phyloP scores from a whole-genome alignment of 805 yeast species.

The Teunomyces pallodes region DNA sequence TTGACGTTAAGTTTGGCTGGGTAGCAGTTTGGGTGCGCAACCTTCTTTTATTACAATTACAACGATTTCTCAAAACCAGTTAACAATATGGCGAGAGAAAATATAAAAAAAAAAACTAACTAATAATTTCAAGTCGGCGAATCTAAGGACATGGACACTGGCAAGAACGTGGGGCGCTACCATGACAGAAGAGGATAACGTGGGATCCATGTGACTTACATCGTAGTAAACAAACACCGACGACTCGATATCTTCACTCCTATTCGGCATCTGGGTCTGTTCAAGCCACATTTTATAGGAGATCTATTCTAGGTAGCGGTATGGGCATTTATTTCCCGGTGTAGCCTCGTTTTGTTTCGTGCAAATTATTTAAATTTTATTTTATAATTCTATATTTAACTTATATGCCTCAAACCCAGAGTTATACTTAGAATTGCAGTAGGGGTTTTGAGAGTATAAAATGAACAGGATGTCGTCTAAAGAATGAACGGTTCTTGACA shows the following conservation, averaged over 20 bases:
- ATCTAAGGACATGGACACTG: conserved; percentile 1
- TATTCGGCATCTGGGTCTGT: too few relatives aligned
- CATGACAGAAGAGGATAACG: neutral
- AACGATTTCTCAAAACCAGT: too few relatives aligned
- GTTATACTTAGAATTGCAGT: neutral
- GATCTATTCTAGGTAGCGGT: too few relatives aligned
- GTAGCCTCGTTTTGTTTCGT: too few relatives aligned
- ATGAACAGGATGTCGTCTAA: neutral
- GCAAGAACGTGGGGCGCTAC: conserved; percentile 3
- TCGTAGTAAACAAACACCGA: too few relatives aligned
- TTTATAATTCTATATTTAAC: neutral
- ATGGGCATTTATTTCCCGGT: too few relatives aligned
- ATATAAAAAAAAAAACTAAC: neutral
- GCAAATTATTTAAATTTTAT: neutral
- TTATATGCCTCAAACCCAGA: neutral
- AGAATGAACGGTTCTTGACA: neutral
- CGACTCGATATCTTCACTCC: too few relatives aligned
- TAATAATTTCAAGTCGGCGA: neutral
- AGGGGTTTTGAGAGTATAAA: neutral
- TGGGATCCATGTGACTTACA: too few relatives aligned
- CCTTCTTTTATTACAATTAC: neutral
- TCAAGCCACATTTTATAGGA: too few relatives aligned
- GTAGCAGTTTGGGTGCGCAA: neutral
- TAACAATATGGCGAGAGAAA: neutral
- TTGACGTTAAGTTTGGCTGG: too few relatives aligned